These are phyloP conservation scores for Gracilaria caudata DNA, from an alignment of 23 red algal genomes.

Conservation along the genomic window DNA sequence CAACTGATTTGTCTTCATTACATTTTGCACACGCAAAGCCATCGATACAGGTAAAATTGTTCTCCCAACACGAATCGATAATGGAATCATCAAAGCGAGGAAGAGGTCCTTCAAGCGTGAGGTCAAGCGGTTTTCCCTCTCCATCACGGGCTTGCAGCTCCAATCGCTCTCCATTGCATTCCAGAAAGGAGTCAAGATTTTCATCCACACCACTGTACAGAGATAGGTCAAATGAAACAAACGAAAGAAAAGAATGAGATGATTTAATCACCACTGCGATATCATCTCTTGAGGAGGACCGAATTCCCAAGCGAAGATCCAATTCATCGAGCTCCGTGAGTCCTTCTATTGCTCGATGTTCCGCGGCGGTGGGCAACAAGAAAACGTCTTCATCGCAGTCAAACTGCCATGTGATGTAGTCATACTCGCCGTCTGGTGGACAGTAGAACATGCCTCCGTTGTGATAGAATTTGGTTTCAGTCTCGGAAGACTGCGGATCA, in stretches of 20 bases:
- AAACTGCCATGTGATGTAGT: neutral
- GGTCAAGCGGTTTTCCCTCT: neutral
- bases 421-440: slow-evolving; percentile 8
- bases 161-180: slow-evolving; percentile 9
- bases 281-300: neutral
- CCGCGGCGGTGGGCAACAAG: neutral
- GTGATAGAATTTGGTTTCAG: slow-evolving; percentile 4
- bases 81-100: slow-evolving; percentile 6
- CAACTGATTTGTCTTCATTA: slow-evolving; percentile 2
- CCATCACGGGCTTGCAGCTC: neutral
- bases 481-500: neutral
- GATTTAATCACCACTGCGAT: neutral
- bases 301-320: neutral
- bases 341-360: slow-evolving; percentile 7
- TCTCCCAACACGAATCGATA: neutral
- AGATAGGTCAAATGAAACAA: neutral
- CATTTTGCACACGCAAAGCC: neutral
- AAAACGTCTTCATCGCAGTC: neutral
- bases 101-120: neutral
- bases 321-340: neutral
- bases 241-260: neutral
- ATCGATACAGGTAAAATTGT: neutral
- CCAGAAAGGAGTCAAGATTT: neutral
- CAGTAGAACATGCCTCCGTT: neutral
- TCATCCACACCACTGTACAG: neutral